These are phyloP conservation scores for Suhomyces sp. DNA, from an alignment of 805 yeast genomes.

Conservation along the genomic window DNA sequence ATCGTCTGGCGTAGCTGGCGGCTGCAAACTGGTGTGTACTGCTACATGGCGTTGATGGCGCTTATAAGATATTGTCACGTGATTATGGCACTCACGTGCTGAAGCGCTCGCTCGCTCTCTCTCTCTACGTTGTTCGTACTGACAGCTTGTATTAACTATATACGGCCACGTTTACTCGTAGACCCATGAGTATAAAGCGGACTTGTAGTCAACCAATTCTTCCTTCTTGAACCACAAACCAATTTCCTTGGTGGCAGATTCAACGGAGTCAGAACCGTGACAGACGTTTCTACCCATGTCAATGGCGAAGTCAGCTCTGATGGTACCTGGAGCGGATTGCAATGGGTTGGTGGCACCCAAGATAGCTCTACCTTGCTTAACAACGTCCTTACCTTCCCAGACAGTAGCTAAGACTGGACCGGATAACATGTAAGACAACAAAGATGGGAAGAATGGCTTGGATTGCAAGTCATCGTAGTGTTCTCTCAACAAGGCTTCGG, in stretches of 20 bases:
- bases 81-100: neutral
- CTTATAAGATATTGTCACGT: neutral
- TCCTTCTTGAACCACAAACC: conserved; percentile 96
- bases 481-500: conserved; percentile 81
- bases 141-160: neutral
- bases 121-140: neutral
- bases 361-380: conserved; percentile 95
- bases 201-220: conserved; percentile 90
- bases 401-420: conserved; percentile 99
- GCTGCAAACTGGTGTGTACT: neutral
- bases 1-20: neutral
- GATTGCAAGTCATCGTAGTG: conserved; percentile 94
- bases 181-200: conserved; percentile 82
- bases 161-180: conserved; percentile 64
- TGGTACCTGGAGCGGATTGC: conserved; percentile 97
- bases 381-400: conserved; percentile 99
- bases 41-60: neutral
- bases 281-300: conserved; percentile 99
- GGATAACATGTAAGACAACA: conserved; percentile 92
- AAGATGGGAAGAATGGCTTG: conserved; percentile 98
- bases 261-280: conserved; percentile 99
- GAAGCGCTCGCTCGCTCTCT: neutral
- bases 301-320: conserved; percentile 98
- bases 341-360: conserved; percentile 99
- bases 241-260: conserved; percentile 94